Percentiles rank a stretch among this genome's conserved stretches.
These are phyloP conservation scores for Collybia nuda DNA, from an alignment of 768 basidiomycete species.

Conservation along the genomic window DNA sequence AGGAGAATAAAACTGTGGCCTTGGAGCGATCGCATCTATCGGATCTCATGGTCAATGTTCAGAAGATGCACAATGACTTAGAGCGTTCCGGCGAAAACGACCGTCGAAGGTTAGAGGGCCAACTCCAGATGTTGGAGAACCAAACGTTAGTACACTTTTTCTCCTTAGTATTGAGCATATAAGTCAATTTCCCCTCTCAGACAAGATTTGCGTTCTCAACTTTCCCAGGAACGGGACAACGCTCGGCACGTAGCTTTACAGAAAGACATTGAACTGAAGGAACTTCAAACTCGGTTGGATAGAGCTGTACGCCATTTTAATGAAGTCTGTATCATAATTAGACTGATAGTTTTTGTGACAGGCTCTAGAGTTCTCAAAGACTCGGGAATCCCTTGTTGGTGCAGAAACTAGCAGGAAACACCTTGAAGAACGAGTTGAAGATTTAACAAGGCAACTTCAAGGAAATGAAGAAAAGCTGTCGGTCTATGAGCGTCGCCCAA, in stretches of 20 bases:
- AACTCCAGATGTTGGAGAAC: slow-evolving; percentile 73
- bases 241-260: slow-evolving; percentile 74
- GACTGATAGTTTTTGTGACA: slow-evolving; percentile 24
- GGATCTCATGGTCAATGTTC: slow-evolving; percentile 86
- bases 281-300: slow-evolving; percentile 71
- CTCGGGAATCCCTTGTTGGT: slow-evolving; percentile 66
- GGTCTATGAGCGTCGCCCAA: slow-evolving; percentile 75
- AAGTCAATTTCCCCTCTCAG: slow-evolving; percentile 32
- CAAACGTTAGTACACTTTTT: slow-evolving; percentile 59
- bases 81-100: slow-evolving; percentile 85
- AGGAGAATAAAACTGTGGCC: slow-evolving; percentile 80
- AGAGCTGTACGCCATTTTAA: slow-evolving; percentile 51
- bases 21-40: slow-evolving; percentile 83
- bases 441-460: slow-evolving; percentile 61
- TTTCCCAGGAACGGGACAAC: slow-evolving; percentile 73
- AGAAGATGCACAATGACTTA: slow-evolving; percentile 87
- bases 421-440: slow-evolving; percentile 69
- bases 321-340: slow-evolving; percentile 8
- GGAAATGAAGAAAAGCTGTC: slow-evolving; percentile 83
- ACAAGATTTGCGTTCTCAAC: slow-evolving; percentile 69
- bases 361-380: slow-evolving; percentile 63
- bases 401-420: slow-evolving; percentile 81
- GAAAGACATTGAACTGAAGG: slow-evolving; percentile 78
- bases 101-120: slow-evolving; percentile 74
- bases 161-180: neutral